Evolutionary conservation across 108 stramenopile genomes (phyloP), one percentile per base, ranked within the genome.

Genomic region (Conticribra weissflogii): DNA sequence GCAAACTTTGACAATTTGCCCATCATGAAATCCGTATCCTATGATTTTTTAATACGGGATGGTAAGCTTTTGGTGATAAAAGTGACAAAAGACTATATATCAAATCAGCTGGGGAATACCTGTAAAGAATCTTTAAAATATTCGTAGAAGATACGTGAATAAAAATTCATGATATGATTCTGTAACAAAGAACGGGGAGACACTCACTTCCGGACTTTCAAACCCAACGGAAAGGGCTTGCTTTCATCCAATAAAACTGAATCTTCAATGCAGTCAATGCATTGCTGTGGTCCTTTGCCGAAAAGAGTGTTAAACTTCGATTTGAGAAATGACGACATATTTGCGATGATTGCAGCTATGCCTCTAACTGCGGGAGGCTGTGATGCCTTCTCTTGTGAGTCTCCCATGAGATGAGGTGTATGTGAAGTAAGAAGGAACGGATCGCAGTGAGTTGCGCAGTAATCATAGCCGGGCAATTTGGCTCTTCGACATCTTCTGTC

Each of bases 1-100:
- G 1, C 54, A 54, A 19, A 72, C 71, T 50, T 71, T 76, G 41
- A 76, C 49, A 29, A 81, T 81, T 22, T 69, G 36, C 4, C 80
- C 80, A 49, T 81, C 80, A 49, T 81, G 80, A 66, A 71, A 81
- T 14, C 80, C 80, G 46, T 81, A 61, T 5, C 36, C 36, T 41
- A 12, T 9, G 5, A 41, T 12, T 12, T n/a, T n/a, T n/a, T n/a
- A n/a, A n/a, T n/a, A n/a, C n/a, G n/a, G n/a, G n/a, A n/a, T n/a
- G n/a, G n/a, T n/a, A n/a, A n/a, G n/a, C n/a, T n/a, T n/a, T n/a
- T n/a, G n/a, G n/a, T n/a, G n/a, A n/a, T n/a, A n/a, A n/a, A n/a
- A n/a, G n/a, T n/a, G n/a, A n/a, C n/a, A n/a, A n/a, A n/a, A n/a
- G n/a, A n/a, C n/a, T n/a, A n/a, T n/a, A n/a, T n/a, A n/a, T n/a